Conservation (phyloP, 768 basidiomycete species). For the Boletus reticulatus region DNA sequence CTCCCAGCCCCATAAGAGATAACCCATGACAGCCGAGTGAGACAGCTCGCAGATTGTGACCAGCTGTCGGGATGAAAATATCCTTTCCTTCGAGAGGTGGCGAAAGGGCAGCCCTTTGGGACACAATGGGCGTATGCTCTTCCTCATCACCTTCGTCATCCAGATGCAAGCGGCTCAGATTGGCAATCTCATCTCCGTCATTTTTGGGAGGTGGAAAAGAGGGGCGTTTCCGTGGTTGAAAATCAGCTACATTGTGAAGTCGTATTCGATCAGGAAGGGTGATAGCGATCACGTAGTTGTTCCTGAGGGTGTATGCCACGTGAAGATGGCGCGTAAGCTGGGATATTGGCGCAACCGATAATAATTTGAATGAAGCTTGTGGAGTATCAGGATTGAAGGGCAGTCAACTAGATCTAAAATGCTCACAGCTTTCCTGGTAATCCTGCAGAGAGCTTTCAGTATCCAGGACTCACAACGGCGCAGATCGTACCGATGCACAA, state of each 20-base stretch:
- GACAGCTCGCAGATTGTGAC: slow-evolving; percentile 36
- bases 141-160: slow-evolving; percentile 28
- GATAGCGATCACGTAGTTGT: slow-evolving; percentile 54
- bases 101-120: slow-evolving; percentile 11
- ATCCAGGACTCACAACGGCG: neutral
- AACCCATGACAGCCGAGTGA: slow-evolving; percentile 43
- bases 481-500: slow-evolving; percentile 52
- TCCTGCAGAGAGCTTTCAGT: slow-evolving; percentile 45
- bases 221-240: slow-evolving; percentile 43
- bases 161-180: slow-evolving; percentile 24
- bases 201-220: slow-evolving; percentile 39
- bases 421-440: slow-evolving; percentile 72
- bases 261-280: slow-evolving; percentile 41
- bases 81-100: slow-evolving; percentile 21
- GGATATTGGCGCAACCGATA: slow-evolving; percentile 50
- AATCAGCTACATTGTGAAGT: slow-evolving; percentile 46
- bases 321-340: slow-evolving; percentile 36
- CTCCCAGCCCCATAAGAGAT: slow-evolving; percentile 22
- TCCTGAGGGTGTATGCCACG: slow-evolving; percentile 41
- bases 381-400: slow-evolving; percentile 2
- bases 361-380: slow-evolving; percentile 64
- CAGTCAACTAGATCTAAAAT: neutral
- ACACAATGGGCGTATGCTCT: slow-evolving; percentile 6
- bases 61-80: slow-evolving; percentile 15
- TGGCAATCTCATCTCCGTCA: slow-evolving; percentile 19